Conservation (phyloP, 83 land plant species). For the Diphasiastrum complanatum region DNA sequence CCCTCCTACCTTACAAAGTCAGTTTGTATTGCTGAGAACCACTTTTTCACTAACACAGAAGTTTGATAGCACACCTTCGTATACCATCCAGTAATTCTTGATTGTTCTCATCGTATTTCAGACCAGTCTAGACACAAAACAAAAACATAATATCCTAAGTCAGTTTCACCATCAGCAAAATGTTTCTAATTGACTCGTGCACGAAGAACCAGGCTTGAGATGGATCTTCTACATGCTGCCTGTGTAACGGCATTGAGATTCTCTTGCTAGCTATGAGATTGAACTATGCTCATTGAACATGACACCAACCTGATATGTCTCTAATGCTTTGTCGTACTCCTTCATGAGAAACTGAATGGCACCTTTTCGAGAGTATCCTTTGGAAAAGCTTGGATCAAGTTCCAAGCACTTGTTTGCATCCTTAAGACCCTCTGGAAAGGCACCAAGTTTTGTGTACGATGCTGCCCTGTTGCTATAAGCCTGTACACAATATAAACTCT, state of each 20-base stretch:
- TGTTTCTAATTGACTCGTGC: neutral
- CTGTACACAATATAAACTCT: slow-evolving; percentile 31
- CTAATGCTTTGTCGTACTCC: slow-evolving; percentile 92
- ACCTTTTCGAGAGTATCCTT: slow-evolving; percentile 92
- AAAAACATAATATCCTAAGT: slow-evolving; percentile 1
- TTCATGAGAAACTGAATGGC: slow-evolving; percentile 96
- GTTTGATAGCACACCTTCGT: slow-evolving; percentile 45
- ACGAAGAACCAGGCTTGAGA: neutral
- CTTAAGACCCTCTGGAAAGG: slow-evolving; percentile 88
- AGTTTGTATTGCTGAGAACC: no score
- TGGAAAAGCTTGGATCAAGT: slow-evolving; percentile 76
- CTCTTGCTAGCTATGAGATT: no score
- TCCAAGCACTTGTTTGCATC: slow-evolving; percentile 98
- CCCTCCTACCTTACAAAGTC: no score
- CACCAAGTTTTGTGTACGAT: slow-evolving; percentile 92
- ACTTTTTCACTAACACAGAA: neutral
- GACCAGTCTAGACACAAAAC: slow-evolving; percentile 49
- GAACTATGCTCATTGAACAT: no score
- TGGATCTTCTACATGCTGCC: neutral
- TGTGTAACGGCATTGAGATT: no score
- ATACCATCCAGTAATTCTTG: slow-evolving; percentile 85
- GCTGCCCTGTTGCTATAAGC: slow-evolving; percentile 98
- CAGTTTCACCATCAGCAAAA: neutral
- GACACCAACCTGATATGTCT: slow-evolving; percentile 79
- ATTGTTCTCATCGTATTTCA: slow-evolving; percentile 81